Evolutionary conservation across 805 yeast species (phyloP).

Genomic region (Starmerella kuoi): DNA sequence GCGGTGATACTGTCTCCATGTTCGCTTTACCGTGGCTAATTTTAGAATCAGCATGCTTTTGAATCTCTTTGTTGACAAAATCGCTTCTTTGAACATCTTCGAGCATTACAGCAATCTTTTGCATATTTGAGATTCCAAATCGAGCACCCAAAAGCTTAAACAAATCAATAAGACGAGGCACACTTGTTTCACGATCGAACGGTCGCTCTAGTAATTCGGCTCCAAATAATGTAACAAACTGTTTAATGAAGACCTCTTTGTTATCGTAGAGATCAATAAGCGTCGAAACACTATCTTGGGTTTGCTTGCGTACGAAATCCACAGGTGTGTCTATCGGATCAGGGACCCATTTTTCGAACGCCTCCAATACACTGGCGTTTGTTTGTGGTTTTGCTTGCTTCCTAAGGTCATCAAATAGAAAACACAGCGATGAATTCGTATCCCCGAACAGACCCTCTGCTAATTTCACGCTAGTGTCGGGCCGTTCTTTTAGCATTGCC

Average conservation of each 20-base stretch:
- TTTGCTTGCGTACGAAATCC: constrained; percentile 51
- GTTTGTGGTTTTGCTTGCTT: constrained; percentile 5
- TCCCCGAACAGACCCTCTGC: constrained; percentile 55
- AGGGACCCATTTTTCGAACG: constrained; percentile 51
- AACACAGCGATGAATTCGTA: constrained; percentile 36
- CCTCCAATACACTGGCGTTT: constrained; percentile 28
- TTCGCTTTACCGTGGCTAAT: neutral
- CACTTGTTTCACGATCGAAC: constrained; percentile 12
- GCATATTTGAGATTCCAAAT: constrained; percentile 56
- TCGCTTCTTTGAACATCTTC: constrained; percentile 38
- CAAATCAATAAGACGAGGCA: constrained; percentile 38
- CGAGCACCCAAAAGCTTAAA: constrained; percentile 49
- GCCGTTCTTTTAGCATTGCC: constrained; percentile 53
- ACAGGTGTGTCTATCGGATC: constrained; percentile 88
- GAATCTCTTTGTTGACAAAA: constrained; percentile 14
- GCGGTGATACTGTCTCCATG: constrained; percentile 35
- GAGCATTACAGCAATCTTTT: constrained; percentile 66
- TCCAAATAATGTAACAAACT: constrained; percentile 51
- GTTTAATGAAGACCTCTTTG: constrained; percentile 52
- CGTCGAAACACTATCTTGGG: constrained; percentile 56
- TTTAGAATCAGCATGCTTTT: constrained; percentile 12
- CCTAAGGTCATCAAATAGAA: constrained; percentile 42
- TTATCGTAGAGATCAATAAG: constrained; percentile 61
- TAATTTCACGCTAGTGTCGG: constrained; percentile 57
- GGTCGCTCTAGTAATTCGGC: constrained; percentile 34